Evolutionary conservation across 2,329 filamentous ascomycete genomes (phyloP).

Genomic region (Sarocladium brachiariae): DNA sequence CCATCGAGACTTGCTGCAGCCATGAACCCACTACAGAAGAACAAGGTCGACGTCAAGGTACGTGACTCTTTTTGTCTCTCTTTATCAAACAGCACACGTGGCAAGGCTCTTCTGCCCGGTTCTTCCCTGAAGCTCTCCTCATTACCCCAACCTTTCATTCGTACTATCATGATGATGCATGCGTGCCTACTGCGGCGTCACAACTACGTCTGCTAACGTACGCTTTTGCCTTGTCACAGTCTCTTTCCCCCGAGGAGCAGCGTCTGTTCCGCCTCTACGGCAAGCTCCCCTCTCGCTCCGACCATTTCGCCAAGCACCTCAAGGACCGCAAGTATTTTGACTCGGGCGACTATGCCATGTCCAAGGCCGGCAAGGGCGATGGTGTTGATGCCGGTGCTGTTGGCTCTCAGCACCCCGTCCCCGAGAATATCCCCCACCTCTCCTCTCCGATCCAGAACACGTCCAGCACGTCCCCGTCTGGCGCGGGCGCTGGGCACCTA

Average conservation of each 20-base stretch:
- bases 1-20: slow-evolving; percentile 17
- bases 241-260: slow-evolving; percentile 89
- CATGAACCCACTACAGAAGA: slow-evolving; percentile 97
- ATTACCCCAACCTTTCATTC: background rate
- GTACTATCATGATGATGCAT: too few species aligned
- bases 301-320: slow-evolving; percentile 94
- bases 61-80: background rate
- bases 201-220: slow-evolving; percentile 15
- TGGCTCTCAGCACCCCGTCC: slow-evolving; percentile 88
- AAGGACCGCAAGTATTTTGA: slow-evolving; percentile 99
- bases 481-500: slow-evolving; percentile 20
- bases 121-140: background rate
- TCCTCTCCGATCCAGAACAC: slow-evolving; percentile 52
- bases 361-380: slow-evolving; percentile 93
- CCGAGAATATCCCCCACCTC: slow-evolving; percentile 90
- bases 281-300: slow-evolving; percentile 93
- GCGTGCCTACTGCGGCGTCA: too few species aligned
- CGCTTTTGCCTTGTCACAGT: slow-evolving; percentile 44
- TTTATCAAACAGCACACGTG: background rate
- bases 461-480: slow-evolving; percentile 19
- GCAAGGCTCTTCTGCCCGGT: background rate
- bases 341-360: slow-evolving; percentile 91
- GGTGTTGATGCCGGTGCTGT: slow-evolving; percentile 90
- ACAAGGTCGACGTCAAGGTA: slow-evolving; percentile 95
- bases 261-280: slow-evolving; percentile 95